Evolutionary conservation across 2,329 filamentous ascomycete species (phyloP).

Genomic region (Talaromyces sp.): DNA sequence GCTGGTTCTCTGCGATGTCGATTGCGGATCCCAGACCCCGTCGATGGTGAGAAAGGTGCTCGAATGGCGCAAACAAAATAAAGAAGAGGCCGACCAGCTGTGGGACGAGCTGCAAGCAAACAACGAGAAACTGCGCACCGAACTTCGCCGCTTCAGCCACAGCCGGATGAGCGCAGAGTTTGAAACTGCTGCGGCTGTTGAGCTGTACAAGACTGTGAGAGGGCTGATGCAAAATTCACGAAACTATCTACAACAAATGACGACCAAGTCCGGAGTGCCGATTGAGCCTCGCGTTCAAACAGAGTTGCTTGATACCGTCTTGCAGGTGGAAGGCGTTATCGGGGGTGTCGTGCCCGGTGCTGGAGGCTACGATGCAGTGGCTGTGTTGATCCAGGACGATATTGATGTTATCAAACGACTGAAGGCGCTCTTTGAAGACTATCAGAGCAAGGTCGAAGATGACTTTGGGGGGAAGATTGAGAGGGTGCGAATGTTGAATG

Average conservation of each 20-base stretch:
- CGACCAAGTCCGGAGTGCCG: constrained; percentile 65
- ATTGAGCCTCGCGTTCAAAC: constrained; percentile 89
- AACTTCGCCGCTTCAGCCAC: constrained; percentile 53
- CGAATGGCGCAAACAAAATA: constrained; percentile 66
- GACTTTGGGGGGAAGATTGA: constrained; percentile 42
- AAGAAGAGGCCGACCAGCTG: constrained; percentile 59
- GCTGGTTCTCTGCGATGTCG: constrained; percentile 91
- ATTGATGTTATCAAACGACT: constrained; percentile 57
- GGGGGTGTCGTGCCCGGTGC: constrained; percentile 92
- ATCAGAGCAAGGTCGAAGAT: constrained; percentile 49
- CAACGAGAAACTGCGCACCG: constrained; percentile 65
- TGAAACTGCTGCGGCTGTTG: constrained; percentile 15
- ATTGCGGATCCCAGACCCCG: constrained; percentile 88
- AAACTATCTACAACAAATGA: constrained; percentile 69
- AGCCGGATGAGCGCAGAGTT: constrained; percentile 33
- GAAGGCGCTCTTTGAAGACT: constrained; percentile 58
- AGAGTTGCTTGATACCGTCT: constrained; percentile 70
- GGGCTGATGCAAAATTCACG: constrained; percentile 48
- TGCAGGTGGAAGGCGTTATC: constrained; percentile 68
- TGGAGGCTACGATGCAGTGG: constrained; percentile 87
- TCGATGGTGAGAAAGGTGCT: constrained; percentile 93
- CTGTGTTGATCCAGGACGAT: constrained; percentile 71
- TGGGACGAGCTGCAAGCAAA: constrained; percentile 70
- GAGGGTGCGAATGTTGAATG: constrained; percentile 39
- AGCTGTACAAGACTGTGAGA: constrained; percentile 50